phyloP scores from a whole-genome alignment of 148 eudicot genomes.

The Cornus florida region DNA sequence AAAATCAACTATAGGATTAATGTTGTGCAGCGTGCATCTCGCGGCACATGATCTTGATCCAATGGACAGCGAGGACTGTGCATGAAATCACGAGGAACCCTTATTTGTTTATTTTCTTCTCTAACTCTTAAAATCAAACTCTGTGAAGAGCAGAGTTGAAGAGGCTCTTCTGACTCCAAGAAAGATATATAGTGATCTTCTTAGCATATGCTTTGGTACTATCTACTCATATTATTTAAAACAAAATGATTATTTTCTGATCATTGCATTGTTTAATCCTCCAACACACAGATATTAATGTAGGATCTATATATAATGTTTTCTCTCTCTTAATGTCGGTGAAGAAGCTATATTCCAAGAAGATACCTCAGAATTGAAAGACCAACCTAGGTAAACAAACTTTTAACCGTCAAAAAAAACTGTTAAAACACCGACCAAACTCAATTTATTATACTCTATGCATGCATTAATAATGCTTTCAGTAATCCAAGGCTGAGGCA shows the following conservation, averaged over 20 bases:
- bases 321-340: neutral
- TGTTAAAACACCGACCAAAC: neutral
- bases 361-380: too few species aligned
- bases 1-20: conserved; percentile 6
- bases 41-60: conserved; percentile 49
- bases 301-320: too few species aligned
- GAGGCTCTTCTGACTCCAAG: neutral
- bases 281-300: neutral
- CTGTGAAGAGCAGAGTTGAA: neutral
- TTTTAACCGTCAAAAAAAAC: neutral
- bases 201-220: neutral
- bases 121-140: neutral
- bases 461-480: too few species aligned
- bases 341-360: neutral
- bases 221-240: neutral
- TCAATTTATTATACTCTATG: neutral
- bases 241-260: too few species aligned
- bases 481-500: too few species aligned
- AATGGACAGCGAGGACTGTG: conserved; percentile 4
- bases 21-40: conserved; percentile 34
- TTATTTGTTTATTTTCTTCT: neutral
- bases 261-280: neutral
- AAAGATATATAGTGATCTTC: neutral
- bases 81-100: neutral
- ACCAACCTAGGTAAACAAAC: neutral